Conservation (phyloP, 2,329 filamentous ascomycete species). For the Teratosphaeria zuluensis region DNA sequence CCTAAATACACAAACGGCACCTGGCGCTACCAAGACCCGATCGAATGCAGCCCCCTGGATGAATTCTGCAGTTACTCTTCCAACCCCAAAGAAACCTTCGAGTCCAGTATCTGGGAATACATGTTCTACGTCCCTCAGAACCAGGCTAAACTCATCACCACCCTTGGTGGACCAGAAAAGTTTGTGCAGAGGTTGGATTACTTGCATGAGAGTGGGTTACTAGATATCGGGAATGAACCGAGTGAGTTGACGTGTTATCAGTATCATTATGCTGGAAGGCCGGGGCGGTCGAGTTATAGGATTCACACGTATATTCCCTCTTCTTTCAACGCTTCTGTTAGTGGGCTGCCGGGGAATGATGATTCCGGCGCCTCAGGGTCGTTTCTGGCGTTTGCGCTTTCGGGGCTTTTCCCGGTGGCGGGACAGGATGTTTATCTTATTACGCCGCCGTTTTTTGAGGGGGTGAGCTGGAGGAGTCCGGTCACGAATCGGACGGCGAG, state of each 20-base stretch:
- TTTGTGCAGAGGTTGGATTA: slow-evolving; percentile 53
- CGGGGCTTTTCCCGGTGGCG: background rate
- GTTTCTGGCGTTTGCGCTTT: slow-evolving; percentile 20
- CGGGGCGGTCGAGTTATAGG: slow-evolving; percentile 49
- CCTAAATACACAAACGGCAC: slow-evolving; percentile 35
- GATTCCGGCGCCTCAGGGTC: slow-evolving; percentile 65
- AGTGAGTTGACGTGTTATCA: slow-evolving; percentile 58
- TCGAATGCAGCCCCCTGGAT: slow-evolving; percentile 18
- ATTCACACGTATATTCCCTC: slow-evolving; percentile 49
- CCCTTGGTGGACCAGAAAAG: slow-evolving; percentile 42
- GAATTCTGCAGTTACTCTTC: slow-evolving; percentile 30
- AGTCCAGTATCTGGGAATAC: slow-evolving; percentile 32
- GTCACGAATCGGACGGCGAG: background rate
- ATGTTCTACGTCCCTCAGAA: slow-evolving; percentile 59
- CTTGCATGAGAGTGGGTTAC: slow-evolving; percentile 36
- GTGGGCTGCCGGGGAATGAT: slow-evolving; percentile 57
- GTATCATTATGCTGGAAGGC: slow-evolving; percentile 55
- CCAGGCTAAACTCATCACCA: slow-evolving; percentile 43
- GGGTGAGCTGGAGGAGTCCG: background rate
- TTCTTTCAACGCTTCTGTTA: slow-evolving; percentile 45
- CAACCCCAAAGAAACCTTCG: slow-evolving; percentile 20
- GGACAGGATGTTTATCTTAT: background rate
- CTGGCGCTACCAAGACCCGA: slow-evolving; percentile 9
- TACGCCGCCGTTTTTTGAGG: background rate
- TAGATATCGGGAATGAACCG: slow-evolving; percentile 51